Evolutionary conservation across 2,329 filamentous ascomycete species (phyloP).

Genomic region (Cercospora sp.): DNA sequence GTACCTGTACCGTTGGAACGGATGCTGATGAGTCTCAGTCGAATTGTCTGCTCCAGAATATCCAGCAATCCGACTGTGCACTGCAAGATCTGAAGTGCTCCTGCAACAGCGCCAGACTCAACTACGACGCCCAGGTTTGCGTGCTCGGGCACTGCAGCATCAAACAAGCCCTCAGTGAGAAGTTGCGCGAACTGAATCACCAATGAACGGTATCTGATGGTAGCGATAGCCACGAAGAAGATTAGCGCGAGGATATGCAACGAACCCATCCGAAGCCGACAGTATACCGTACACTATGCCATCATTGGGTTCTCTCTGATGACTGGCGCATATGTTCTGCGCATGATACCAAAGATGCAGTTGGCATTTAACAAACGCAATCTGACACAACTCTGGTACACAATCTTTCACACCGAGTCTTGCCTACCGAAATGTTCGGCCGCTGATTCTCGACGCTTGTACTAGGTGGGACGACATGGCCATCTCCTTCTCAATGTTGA

Average conservation of each 20-base stretch:
- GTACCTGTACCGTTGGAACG: not conserved
- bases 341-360: conserved; percentile 22
- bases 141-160: conserved; percentile 17
- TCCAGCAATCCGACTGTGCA: conserved; percentile 16
- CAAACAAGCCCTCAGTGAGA: conserved; percentile 17
- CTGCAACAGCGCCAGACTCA: conserved; percentile 15
- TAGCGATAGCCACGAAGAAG: conserved; percentile 20
- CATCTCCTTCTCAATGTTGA: conserved; percentile 17
- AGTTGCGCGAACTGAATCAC: not conserved
- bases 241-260: conserved; percentile 20
- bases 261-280: conserved; percentile 2
- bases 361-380: not conserved
- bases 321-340: conserved; percentile 14
- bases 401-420: no score
- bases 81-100: conserved; percentile 13
- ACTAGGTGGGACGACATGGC: conserved; percentile 25
- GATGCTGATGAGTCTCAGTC: conserved; percentile 2
- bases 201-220: not conserved
- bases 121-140: conserved; percentile 4
- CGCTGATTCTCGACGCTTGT: not conserved
- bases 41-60: conserved; percentile 11
- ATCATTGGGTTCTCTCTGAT: conserved; percentile 16
- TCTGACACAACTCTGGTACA: conserved; percentile 2
- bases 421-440: not conserved
- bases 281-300: not conserved